A percentile compares a stretch with the other conserved stretches of the same genome.
Conservation (phyloP, 2,329 filamentous ascomycete genomes). For the Gaeumannomyces sp. region DNA sequence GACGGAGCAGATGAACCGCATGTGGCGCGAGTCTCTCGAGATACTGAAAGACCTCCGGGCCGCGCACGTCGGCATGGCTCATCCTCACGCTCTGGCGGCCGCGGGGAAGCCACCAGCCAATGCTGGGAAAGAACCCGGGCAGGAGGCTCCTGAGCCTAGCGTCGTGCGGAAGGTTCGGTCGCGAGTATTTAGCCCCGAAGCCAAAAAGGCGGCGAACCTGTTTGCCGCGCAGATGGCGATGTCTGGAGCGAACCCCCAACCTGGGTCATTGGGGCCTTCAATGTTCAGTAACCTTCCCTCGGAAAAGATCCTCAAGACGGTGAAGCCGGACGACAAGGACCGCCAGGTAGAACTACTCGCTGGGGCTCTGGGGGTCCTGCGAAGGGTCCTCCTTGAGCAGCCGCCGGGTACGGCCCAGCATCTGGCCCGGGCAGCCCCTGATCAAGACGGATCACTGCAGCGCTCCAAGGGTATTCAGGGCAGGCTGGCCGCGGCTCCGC, state of each 20-base stretch:
- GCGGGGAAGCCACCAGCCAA: background rate
- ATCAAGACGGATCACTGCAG: background rate
- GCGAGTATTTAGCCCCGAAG: background rate
- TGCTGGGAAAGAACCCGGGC: background rate
- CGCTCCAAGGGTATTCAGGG: background rate
- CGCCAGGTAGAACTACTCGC: slow-evolving; percentile 6
- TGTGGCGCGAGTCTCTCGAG: background rate
- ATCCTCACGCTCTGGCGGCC: background rate
- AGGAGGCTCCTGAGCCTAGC: background rate
- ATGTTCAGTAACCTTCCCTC: background rate
- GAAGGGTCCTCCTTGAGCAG: background rate
- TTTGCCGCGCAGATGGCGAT: background rate
- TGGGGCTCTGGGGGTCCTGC: slow-evolving; percentile 6
- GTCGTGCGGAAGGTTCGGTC: background rate
- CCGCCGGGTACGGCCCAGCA: background rate
- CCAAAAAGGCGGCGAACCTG: background rate
- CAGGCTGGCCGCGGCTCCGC: no score
- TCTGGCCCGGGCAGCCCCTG: background rate
- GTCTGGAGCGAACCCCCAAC: background rate
- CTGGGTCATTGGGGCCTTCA: background rate
- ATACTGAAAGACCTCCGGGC: background rate
- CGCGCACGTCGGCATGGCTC: background rate
- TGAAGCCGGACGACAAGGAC: background rate
- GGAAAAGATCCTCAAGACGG: background rate
- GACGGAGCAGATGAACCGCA: background rate